phyloP scores from a whole-genome alignment of 2,329 filamentous ascomycete genomes.

The Pseudogymnoascus sp. region DNA sequence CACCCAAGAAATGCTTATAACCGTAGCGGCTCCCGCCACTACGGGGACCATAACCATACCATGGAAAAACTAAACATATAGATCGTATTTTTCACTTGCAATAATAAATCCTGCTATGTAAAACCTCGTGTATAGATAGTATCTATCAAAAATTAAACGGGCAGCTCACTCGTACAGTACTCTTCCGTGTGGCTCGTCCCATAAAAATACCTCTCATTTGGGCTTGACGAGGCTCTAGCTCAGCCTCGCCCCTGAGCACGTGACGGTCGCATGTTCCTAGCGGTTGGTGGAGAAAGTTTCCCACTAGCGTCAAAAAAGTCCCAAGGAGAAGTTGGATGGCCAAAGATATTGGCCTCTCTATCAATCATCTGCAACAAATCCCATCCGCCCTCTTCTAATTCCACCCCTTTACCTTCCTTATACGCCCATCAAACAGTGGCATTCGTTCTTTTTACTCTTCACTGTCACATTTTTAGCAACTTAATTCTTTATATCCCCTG shows the following conservation, averaged over 20 bases:
- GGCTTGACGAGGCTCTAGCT: not conserved
- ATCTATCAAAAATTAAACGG: not conserved
- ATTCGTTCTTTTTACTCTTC: conserved; percentile 9
- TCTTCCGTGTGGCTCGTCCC: not conserved
- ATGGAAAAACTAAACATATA: not conserved
- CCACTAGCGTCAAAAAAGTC: conserved; percentile 13
- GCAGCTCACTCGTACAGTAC: not conserved
- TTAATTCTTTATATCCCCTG: conserved; percentile 5
- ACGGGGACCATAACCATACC: not conserved
- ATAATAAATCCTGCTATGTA: not conserved
- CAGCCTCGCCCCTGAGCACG: conserved; percentile 7
- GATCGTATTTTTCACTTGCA: not conserved
- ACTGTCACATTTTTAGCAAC: not conserved
- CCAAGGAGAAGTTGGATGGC: not conserved
- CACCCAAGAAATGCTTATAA: conserved; percentile 8
- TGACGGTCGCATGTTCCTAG: conserved; percentile 1
- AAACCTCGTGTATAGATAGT: not conserved
- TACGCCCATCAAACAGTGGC: conserved; percentile 5
- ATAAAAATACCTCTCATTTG: not conserved
- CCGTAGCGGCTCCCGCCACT: not conserved
- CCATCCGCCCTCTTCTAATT: not conserved
- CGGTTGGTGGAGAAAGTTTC: conserved; percentile 6
- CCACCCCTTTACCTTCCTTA: not conserved
- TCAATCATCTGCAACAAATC: not conserved
- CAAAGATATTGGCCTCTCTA: not conserved